phyloP scores from a whole-genome alignment of 768 basidiomycete species.

The Calocybe gangraenosa region DNA sequence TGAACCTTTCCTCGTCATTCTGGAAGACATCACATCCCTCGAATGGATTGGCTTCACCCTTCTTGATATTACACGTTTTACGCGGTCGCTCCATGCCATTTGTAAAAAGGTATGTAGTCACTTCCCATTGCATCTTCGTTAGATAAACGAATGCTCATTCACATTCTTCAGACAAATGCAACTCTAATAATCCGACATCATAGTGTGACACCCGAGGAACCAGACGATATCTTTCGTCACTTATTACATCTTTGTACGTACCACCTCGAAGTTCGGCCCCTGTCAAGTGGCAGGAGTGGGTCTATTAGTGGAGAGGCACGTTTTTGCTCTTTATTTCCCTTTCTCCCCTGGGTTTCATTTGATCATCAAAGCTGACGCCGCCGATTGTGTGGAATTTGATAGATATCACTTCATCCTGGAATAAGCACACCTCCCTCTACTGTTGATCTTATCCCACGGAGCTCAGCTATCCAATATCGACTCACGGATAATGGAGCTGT shows the following conservation, averaged over 20 bases:
- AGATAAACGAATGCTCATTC: not conserved
- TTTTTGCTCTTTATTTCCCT: no score
- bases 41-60: conserved; percentile 66
- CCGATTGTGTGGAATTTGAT: not conserved
- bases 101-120: conserved; percentile 47
- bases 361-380: no score
- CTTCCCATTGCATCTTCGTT: not conserved
- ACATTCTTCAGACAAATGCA: conserved; percentile 39
- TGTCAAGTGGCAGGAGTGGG: conserved; percentile 74
- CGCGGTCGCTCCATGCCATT: conserved; percentile 51
- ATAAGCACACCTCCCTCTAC: conserved; percentile 29
- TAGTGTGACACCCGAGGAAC: conserved; percentile 46
- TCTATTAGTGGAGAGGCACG: conserved; percentile 72
- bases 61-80: conserved; percentile 50
- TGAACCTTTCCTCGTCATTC: conserved; percentile 41
- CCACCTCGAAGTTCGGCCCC: conserved; percentile 67
- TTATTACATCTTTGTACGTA: conserved; percentile 62
- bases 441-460: conserved; percentile 45
- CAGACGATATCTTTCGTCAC: conserved; percentile 55
- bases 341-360: no score
- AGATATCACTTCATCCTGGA: conserved; percentile 65
- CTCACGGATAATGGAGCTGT: conserved; percentile 60
- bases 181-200: conserved; percentile 67
- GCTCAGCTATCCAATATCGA: conserved; percentile 63
- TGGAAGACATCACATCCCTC: conserved; percentile 68